Percentiles rank a stretch among this genome's conserved stretches.
These are phyloP conservation scores for Eimeria sp. DNA, from an alignment of 169 alveolate genomes.

Conservation along the genomic window DNA sequence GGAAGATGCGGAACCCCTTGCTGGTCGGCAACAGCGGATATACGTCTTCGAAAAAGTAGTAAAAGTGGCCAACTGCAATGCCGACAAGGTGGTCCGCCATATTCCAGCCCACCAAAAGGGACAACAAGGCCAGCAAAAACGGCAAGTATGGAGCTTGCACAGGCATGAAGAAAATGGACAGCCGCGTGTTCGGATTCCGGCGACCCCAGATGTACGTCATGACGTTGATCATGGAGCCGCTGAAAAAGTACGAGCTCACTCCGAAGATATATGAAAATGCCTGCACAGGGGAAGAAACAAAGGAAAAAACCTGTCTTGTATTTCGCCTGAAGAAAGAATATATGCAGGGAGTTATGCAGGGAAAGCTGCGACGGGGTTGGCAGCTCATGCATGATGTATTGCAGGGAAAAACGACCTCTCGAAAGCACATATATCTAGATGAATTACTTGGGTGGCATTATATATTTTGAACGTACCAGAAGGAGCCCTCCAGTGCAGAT, in stretches of 20 bases:
- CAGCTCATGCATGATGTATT: background rate
- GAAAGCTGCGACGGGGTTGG: background rate
- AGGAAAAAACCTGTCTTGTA: background rate
- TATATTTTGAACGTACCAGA: constrained; percentile 60
- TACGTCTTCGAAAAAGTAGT: constrained; percentile 95
- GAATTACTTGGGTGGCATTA: background rate
- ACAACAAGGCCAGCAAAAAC: constrained; percentile 91
- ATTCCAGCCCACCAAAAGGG: constrained; percentile 92
- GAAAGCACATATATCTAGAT: background rate
- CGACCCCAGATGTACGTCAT: constrained; percentile 97
- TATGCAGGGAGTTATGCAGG: constrained; percentile 6
- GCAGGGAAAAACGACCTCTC: background rate
- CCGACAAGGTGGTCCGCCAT: constrained; percentile 94
- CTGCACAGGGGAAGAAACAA: constrained; percentile 35
- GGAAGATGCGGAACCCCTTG: constrained; percentile 91
- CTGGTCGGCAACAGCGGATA: constrained; percentile 95
- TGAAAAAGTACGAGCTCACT: constrained; percentile 91
- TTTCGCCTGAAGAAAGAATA: background rate
- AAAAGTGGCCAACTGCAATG: constrained; percentile 94
- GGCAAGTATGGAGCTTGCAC: constrained; percentile 96
- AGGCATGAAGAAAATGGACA: constrained; percentile 92
- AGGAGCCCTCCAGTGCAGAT: constrained; percentile 81
- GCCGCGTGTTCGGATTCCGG: constrained; percentile 93
- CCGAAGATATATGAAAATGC: constrained; percentile 87
- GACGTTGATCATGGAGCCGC: constrained; percentile 96